phyloP scores from a whole-genome alignment of 495 filamentous ascomycete species.

The Letharia columbiana region DNA sequence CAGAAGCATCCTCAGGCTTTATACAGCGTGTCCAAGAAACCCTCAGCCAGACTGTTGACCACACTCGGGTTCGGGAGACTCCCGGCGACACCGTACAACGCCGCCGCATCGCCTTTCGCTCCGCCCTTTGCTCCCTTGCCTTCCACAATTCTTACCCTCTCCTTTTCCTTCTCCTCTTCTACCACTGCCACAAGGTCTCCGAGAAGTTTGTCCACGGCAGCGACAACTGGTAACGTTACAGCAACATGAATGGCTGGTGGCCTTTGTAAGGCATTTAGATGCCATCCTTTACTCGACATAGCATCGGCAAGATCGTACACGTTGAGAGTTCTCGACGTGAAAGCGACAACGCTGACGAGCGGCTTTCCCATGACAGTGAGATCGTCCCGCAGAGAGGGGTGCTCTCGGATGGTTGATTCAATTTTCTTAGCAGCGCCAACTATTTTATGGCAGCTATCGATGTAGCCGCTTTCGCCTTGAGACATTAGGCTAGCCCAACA shows the following conservation, averaged over 20 bases:
- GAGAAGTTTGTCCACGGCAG: constrained; percentile 66
- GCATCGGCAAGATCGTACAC: constrained; percentile 83
- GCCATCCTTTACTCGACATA: constrained; percentile 79
- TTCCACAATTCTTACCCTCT: constrained; percentile 55
- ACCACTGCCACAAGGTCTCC: constrained; percentile 70
- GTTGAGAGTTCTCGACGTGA: constrained; percentile 66
- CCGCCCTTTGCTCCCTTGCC: constrained; percentile 63
- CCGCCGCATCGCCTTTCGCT: constrained; percentile 62
- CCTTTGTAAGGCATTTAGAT: constrained; percentile 86
- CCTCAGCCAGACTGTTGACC: constrained; percentile 78
- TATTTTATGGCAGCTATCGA: constrained; percentile 74
- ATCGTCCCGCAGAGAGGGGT: constrained; percentile 56
- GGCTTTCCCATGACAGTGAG: constrained; percentile 77
- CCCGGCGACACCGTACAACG: constrained; percentile 91
- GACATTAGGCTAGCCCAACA: constrained; percentile 88
- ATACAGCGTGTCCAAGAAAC: constrained; percentile 92
- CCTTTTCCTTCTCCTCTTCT: constrained; percentile 62
- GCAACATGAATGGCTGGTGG: constrained; percentile 94
- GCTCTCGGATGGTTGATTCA: constrained; percentile 59
- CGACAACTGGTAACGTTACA: constrained; percentile 83
- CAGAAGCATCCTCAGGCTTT: constrained; percentile 55
- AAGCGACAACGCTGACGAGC: constrained; percentile 83
- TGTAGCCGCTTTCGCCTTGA: constrained; percentile 83
- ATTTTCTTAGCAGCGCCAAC: constrained; percentile 82
- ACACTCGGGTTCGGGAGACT: constrained; percentile 92